Base-by-base conservation (phyloP, 2,329 filamentous ascomycete genomes). In the Dendrostoma leiphaemia region DNA sequence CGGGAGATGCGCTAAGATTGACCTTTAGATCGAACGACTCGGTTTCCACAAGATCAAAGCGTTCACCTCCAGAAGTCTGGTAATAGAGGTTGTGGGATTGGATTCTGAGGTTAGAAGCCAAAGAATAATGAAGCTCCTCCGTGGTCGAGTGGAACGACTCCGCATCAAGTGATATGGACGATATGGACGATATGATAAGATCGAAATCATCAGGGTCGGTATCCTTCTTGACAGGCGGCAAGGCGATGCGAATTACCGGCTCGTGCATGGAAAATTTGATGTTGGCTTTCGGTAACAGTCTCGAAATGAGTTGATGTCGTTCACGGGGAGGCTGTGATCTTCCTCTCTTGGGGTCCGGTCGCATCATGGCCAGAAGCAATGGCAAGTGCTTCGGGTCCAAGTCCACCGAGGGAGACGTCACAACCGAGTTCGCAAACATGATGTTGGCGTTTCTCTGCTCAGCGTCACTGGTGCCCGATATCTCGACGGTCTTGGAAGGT, bases 261-360 rank as follows among this genome's bases (percentile, higher is more conserved):
- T 99, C 94, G 65, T 99, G 94, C 72, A 99, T 89, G 0, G 94
- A 97, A 37, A 97, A 85, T 66, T 97, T 99, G 69, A 97, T 88
- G 64, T 83, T 96, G 1, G 93, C 89, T 73, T 97, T 97, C 1
- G 94, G 94, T 8, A 99, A 77, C 3, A 97, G 80, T n/a, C 90
- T 85, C 13, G 93, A 96, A 28, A 99, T 88, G 31, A 99, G 75
- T 51, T 84, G 80, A 61, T 91, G 82, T 37, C 76, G 78, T 61
- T 76, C 77, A 17, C 35, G 43, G 15, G 49, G 48, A 55, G 78
- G 71, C 44, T 68, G 69, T n/a, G 72, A 71, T 62, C 66, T 72
- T 64, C 65, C 63, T 19, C 69, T 65, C 48, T 69, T 75, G 7
- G 73, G 72, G 53, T 77, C 81, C 7, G 78, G 78, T 61, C 86